phyloP scores from a whole-genome alignment of 345 rosid species.

The Ceriops zippeliana region DNA sequence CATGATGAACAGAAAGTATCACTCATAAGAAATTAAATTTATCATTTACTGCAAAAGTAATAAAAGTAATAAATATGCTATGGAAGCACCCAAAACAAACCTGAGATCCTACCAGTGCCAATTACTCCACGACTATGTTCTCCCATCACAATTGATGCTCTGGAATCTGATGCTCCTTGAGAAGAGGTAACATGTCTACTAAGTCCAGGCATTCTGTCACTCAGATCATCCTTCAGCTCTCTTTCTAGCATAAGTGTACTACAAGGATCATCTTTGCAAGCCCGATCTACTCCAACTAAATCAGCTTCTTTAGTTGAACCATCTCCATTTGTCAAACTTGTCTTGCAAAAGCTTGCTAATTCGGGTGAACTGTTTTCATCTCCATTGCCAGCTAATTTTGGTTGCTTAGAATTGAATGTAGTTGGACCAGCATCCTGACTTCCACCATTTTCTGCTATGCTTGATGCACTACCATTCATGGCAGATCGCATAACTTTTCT shows the following conservation, averaged over 20 bases:
- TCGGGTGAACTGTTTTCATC: slow-evolving; percentile 44
- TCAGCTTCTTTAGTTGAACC: slow-evolving; percentile 41
- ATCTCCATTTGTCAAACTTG: slow-evolving; percentile 45
- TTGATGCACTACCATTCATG: slow-evolving; percentile 37
- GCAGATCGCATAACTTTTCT: slow-evolving; percentile 32
- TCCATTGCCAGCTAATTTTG: slow-evolving; percentile 43
- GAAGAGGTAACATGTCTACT: slow-evolving; percentile 26
- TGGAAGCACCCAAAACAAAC: slow-evolving; percentile 29
- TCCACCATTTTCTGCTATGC: slow-evolving; percentile 48
- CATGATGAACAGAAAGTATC: slow-evolving; percentile 11
- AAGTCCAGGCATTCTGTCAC: slow-evolving; percentile 44
- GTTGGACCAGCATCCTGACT: slow-evolving; percentile 44
- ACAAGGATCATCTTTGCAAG: slow-evolving; percentile 38
- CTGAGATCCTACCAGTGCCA: slow-evolving; percentile 40
- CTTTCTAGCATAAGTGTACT: slow-evolving; percentile 36
- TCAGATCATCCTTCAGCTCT: slow-evolving; percentile 39
- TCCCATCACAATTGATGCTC: slow-evolving; percentile 31
- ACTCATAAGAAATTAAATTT: background rate
- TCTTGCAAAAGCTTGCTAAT: slow-evolving; percentile 39
- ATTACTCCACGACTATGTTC: slow-evolving; percentile 41
- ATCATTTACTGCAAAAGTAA: no score
- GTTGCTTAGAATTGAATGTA: slow-evolving; percentile 42
- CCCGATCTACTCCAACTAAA: slow-evolving; percentile 32
- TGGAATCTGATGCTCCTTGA: slow-evolving; percentile 37
- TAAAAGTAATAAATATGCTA: background rate